A percentile compares a stretch with the other conserved stretches of the same genome.
phyloP scores from a whole-genome alignment of 306 rosid species.

The Gastrolobium villosum region DNA sequence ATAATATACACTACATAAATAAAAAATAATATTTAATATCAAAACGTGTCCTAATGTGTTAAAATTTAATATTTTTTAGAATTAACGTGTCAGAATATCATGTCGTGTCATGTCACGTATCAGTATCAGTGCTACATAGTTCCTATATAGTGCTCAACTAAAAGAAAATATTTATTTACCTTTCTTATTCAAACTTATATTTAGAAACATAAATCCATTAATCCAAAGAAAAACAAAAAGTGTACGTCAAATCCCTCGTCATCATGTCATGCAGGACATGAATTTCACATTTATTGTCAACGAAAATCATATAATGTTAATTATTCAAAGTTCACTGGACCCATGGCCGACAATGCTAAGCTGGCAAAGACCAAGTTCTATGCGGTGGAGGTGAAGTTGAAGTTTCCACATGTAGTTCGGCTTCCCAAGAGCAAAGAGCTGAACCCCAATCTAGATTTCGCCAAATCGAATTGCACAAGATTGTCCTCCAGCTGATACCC shows the following conservation, averaged over 20 bases:
- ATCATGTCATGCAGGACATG: background rate
- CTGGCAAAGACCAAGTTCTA: background rate
- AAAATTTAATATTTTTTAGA: no score
- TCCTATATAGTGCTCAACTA: no score
- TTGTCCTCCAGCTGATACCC: constrained; percentile 59
- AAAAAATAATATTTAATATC: no score
- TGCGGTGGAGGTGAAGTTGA: constrained; percentile 56
- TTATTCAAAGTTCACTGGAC: background rate
- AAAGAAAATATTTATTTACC: background rate
- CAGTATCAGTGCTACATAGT: no score
- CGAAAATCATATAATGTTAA: background rate
- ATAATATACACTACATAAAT: no score
- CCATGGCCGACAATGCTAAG: no score
- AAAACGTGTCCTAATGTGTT: no score
- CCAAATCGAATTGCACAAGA: constrained; percentile 61
- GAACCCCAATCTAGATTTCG: constrained; percentile 52
- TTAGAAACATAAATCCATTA: background rate
- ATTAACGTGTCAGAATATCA: no score
- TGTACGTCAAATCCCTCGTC: no score
- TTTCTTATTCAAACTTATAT: background rate
- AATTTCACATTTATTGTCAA: background rate
- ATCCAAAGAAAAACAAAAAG: background rate
- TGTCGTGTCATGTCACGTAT: no score
- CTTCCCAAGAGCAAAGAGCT: constrained; percentile 54
- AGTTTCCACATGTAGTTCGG: constrained; percentile 48